Conservation (phyloP, 225 moss, liverwort and hornwort species). For the Straminergon stramineum region DNA sequence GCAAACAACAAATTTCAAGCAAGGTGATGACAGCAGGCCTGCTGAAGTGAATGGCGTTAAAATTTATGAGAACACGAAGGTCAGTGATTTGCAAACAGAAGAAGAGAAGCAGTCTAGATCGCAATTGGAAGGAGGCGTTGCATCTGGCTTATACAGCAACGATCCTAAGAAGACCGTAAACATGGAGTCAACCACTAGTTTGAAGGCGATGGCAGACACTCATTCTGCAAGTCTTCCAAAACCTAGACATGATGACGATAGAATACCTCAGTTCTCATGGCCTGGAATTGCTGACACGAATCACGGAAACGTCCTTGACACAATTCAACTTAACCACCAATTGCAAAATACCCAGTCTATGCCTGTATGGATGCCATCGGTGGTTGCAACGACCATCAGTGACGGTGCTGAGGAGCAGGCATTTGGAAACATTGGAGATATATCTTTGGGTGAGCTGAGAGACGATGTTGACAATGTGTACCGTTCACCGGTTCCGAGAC, state of each 20-base stretch:
- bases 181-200: not conserved
- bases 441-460: slow-evolving; percentile 25
- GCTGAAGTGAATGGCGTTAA: not conserved
- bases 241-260: not conserved
- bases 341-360: slow-evolving; percentile 29
- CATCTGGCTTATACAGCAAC: not conserved
- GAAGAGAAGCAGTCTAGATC: not conserved
- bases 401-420: slow-evolving; percentile 9
- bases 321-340: not conserved
- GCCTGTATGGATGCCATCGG: slow-evolving; percentile 40
- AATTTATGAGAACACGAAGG: not conserved
- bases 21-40: not conserved
- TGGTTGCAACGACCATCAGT: slow-evolving; percentile 27
- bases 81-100: not conserved
- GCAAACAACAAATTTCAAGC: not conserved
- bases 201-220: slow-evolving; percentile 16
- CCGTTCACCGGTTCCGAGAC: not conserved
- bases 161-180: not conserved
- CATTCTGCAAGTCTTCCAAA: slow-evolving; percentile 10
- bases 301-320: not conserved
- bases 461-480: slow-evolving; percentile 15
- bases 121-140: not conserved
- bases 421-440: slow-evolving; percentile 18
- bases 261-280: not conserved
- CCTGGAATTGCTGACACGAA: not conserved